Base-by-base conservation (phyloP, 2,329 filamentous ascomycete genomes). In the Cordyceps farinosa region DNA sequence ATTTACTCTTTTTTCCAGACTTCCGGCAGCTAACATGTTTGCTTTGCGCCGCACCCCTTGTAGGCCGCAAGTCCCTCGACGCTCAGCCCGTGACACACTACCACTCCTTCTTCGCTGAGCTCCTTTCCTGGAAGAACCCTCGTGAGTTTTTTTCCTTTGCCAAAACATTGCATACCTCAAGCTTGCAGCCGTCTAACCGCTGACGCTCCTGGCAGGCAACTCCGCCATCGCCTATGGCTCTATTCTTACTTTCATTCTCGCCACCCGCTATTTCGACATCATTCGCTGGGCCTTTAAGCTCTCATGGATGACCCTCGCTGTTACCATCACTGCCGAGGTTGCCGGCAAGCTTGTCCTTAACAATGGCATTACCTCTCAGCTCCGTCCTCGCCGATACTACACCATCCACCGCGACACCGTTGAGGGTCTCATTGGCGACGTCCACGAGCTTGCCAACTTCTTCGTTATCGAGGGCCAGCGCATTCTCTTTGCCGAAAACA, bases 381-480 rank as follows among this genome's bases (percentile, higher is more conserved):
- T 90, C 70, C 85, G 87, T 68, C 87, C 87, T 61, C 84, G 82
- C 73, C 82, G 83, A 73, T 90, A 90, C 78, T 88, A 87, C 75
- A 88, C 86, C 5, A 75, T 90, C 48, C 82, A 87, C 10, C 82
- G 83, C 67, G 83, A 87, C 68, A 86, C 84, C 7, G 75, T 90
- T 45, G 84, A 90, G 69, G 74, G 76, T 63, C 68, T 87, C 67
- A 83, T 88, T 69, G 85, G 84, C 63, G 87, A 90, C 67, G 78
- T 87, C 47, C 84, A 89, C 70, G 87, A 90, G 76, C 81, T 90
- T 65, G 75, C 87, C 77, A 90, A 90, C 81, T 90, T 90, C 75
- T 87, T 90, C 69, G 80, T 89, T 65, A 88, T 90, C 63, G 88
- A 90, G 78, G 79, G 82, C 57, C 88, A 90, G 79, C 83, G 87